Evolutionary conservation across 805 yeast genomes (phyloP).

Genomic region (Ogataea trehalophila): DNA sequence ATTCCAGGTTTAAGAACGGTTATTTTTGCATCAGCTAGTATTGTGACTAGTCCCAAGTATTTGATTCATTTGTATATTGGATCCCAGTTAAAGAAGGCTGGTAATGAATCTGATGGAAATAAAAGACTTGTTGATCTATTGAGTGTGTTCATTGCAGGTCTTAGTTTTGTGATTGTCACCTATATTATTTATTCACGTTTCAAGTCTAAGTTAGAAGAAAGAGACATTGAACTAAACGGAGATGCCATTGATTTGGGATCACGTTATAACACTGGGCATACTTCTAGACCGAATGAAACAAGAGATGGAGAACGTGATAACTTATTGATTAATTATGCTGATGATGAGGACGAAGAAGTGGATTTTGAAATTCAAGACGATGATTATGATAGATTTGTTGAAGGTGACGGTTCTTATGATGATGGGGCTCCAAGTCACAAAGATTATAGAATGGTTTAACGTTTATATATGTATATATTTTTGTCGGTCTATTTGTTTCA

Average conservation of each 20-base stretch:
- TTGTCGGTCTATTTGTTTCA: too few species aligned
- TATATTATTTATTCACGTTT: slow-evolving; percentile 59
- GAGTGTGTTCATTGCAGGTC: slow-evolving; percentile 53
- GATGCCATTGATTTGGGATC: background rate
- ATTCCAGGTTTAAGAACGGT: slow-evolving; percentile 65
- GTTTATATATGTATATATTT: too few species aligned
- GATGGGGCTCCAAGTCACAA: background rate
- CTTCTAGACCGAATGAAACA: too few species aligned
- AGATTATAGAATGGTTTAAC: background rate
- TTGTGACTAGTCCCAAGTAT: slow-evolving; percentile 76
- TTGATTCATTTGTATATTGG: slow-evolving; percentile 78
- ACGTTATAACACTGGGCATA: background rate
- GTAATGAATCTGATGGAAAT: slow-evolving; percentile 42
- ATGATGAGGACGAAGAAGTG: background rate
- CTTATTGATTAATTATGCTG: background rate
- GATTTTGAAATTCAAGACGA: background rate
- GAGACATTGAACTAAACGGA: background rate
- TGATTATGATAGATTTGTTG: slow-evolving; percentile 1
- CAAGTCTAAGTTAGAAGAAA: slow-evolving; percentile 29
- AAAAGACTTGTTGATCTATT: slow-evolving; percentile 57
- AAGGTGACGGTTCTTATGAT: background rate
- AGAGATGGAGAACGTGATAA: background rate
- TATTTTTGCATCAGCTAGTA: slow-evolving; percentile 66
- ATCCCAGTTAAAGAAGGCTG: slow-evolving; percentile 62
- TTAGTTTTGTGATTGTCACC: slow-evolving; percentile 55